Evolutionary conservation across 768 basidiomycete species (phyloP).

Genomic region (Coprinopsis marcescibilis): DNA sequence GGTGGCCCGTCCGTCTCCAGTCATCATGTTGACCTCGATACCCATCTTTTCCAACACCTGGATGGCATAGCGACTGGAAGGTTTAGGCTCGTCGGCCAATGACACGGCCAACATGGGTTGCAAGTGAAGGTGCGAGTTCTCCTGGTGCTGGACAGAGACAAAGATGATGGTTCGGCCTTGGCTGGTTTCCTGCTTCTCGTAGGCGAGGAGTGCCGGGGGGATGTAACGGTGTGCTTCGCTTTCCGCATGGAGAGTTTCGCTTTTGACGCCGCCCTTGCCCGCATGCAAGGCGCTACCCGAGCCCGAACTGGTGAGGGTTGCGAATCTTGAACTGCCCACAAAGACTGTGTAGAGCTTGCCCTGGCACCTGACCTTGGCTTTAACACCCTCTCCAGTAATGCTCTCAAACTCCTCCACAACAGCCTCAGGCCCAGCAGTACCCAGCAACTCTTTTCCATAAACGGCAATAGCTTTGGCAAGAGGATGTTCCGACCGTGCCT

Average conservation of each 20-base stretch:
- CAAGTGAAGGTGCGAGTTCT: conserved; percentile 31
- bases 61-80: conserved; percentile 79
- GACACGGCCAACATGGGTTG: conserved; percentile 76
- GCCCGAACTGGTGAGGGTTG: conserved; percentile 44
- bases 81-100: conserved; percentile 82
- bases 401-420: conserved; percentile 76
- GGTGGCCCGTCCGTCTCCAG: conserved; percentile 84
- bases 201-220: conserved; percentile 53
- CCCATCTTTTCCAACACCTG: conserved; percentile 81
- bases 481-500: conserved; percentile 93
- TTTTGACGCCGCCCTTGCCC: conserved; percentile 26
- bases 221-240: conserved; percentile 30
- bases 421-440: conserved; percentile 42
- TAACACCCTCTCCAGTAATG: conserved; percentile 84
- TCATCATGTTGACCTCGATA: conserved; percentile 89
- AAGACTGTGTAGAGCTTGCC: conserved; percentile 53
- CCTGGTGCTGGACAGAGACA: conserved; percentile 51
- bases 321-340: conserved; percentile 74
- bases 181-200: conserved; percentile 65
- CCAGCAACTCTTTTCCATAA: conserved; percentile 66
- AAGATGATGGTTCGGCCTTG: conserved; percentile 84
- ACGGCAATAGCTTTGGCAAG: conserved; percentile 88
- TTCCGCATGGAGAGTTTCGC: conserved; percentile 15
- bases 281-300: conserved; percentile 58
- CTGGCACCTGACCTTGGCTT: conserved; percentile 54